Evolutionary conservation across 2,329 filamentous ascomycete species (phyloP).

Genomic region (Aspergillus hiratsukae): DNA sequence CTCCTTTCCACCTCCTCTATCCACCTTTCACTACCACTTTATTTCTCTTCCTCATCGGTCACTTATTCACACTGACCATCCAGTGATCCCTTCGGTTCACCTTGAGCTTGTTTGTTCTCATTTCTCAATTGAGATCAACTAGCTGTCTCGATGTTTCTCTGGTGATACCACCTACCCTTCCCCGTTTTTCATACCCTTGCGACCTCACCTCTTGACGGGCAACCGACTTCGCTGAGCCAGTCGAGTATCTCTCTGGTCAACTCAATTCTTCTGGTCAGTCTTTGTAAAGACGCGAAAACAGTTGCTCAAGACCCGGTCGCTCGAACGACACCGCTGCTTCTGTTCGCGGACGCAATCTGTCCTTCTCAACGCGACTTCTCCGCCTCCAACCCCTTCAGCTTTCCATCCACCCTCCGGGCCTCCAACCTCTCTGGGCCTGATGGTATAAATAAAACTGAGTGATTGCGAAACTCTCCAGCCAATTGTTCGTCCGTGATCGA

Average conservation of each 20-base stretch:
- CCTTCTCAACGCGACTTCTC: background rate
- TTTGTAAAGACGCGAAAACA: background rate
- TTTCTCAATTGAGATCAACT: background rate
- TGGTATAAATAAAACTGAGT: background rate
- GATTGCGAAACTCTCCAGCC: background rate
- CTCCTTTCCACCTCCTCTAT: constrained; percentile 6
- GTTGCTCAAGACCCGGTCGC: background rate
- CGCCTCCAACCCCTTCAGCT: background rate
- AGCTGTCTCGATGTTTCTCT: constrained; percentile 15
- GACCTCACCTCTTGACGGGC: constrained; percentile 5
- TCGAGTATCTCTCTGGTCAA: constrained; percentile 1
- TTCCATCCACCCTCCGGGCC: background rate
- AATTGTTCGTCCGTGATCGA: background rate
- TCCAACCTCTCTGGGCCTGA: background rate
- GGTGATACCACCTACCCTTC: constrained; percentile 13
- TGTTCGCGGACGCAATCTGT: background rate
- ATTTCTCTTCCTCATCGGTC: background rate
- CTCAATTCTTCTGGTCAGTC: background rate
- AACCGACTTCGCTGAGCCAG: constrained; percentile 1
- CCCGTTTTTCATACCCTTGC: background rate
- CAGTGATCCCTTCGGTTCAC: background rate
- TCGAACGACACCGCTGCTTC: background rate
- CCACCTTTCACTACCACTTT: background rate
- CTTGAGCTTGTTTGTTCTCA: background rate
- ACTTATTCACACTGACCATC: background rate